phyloP scores from a whole-genome alignment of 495 filamentous ascomycete genomes.

The Clavariopsis aquatica region DNA sequence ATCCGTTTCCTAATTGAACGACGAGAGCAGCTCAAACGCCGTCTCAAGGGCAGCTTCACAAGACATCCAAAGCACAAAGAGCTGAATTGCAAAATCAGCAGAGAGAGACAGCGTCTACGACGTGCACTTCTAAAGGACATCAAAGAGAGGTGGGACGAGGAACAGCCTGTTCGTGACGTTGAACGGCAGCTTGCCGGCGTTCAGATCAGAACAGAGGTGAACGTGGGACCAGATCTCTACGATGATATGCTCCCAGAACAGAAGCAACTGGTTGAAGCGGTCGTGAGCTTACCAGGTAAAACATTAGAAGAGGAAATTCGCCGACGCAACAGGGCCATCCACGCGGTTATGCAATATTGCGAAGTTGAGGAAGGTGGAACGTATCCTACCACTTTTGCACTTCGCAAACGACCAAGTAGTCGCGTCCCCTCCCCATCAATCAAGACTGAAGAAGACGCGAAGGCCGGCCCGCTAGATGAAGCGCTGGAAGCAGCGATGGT shows the following conservation, averaged over 20 bases:
- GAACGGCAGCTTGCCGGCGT: slow-evolving; percentile 41
- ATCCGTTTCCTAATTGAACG: too few species aligned
- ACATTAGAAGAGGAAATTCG: slow-evolving; percentile 24
- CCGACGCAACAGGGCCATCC: slow-evolving; percentile 29
- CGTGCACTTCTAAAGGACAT: too few species aligned
- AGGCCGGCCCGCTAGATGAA: slow-evolving; percentile 13
- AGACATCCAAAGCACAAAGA: too few species aligned
- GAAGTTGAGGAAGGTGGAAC: slow-evolving; percentile 30
- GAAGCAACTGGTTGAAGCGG: slow-evolving; percentile 27
- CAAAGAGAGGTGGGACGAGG: too few species aligned
- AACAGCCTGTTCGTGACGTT: slow-evolving; percentile 40
- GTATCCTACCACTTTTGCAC: neutral
- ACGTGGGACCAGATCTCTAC: slow-evolving; percentile 15
- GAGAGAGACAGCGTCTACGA: too few species aligned
- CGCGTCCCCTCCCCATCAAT: neutral
- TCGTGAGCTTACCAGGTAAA: slow-evolving; percentile 21
- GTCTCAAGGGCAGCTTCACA: too few species aligned
- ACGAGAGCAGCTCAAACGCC: too few species aligned
- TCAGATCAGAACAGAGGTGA: slow-evolving; percentile 12
- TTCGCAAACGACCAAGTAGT: slow-evolving; percentile 16
- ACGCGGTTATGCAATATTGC: slow-evolving; percentile 28
- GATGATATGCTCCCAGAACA: slow-evolving; percentile 21
- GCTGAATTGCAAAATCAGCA: too few species aligned
- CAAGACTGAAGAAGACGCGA: slow-evolving; percentile 26
- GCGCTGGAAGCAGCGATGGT: slow-evolving; percentile 38